Base-by-base conservation (phyloP, 257 asterid species). In the Dorcoceras hygrometricum region DNA sequence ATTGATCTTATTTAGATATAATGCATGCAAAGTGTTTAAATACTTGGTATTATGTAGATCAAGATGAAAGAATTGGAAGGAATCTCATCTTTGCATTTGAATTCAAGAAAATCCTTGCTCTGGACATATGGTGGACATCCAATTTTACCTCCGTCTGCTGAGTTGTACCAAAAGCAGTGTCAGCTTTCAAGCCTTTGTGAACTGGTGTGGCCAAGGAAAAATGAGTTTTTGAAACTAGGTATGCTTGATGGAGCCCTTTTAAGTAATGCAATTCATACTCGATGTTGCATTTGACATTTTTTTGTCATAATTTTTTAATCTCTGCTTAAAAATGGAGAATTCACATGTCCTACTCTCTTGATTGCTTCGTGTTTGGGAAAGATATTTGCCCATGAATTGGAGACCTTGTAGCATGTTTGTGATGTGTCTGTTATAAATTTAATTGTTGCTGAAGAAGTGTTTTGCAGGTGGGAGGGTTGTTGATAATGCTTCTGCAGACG, bases 101-200 rank as follows among this genome's bases (percentile, higher is more conserved):
- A 68, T 71, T 81, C 78, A 20, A 85, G 80, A 70, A 90, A 84
- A 69, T 81, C 95, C 50, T 80, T 93, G 80, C 84, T 93, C 54
- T 93, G 98, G 98, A 72, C 73, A 51, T 83, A 86, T 81, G 97
- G 97, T 28, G 98, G 98, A 60, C 98, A 89, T 75, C 98, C 97
- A 5, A 65, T 66, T 75, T 65, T 75, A 79, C 96, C 96, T 34
- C 74, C 95, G 43, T 81, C 94, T 59, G 84, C 87, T 59, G 95
- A 82, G 59, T 68, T 90, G 63, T 81, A 86, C 77, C 64, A 75
- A 34, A 84, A 84, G 68, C 91, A 81, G 69, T 27, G 66, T 78
- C 90, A 86, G 72, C 79, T 93, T 69, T 71, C 71, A 23, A 46
- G 66, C 65, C 80, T 86, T 24, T 87, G 94, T 72, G 84, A 85